These are phyloP conservation scores for Exophiala sideris DNA, from an alignment of 2,329 filamentous ascomycete species.

Conservation along the genomic window DNA sequence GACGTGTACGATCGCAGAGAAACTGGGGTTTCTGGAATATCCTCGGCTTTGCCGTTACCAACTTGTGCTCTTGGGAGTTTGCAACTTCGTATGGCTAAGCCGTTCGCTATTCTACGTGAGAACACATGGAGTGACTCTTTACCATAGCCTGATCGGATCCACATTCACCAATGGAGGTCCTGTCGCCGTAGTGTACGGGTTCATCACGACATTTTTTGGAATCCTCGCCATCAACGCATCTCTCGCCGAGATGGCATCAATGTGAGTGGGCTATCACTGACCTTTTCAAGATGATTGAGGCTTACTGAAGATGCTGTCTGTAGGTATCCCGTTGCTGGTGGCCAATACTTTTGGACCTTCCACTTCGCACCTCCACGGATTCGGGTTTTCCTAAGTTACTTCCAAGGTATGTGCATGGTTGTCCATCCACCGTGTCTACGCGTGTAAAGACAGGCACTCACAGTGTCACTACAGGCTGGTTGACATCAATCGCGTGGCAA, in stretches of 20 bases:
- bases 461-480: conserved; percentile 27
- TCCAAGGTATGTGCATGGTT: background rate
- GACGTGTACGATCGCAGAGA: background rate
- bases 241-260: conserved; percentile 1
- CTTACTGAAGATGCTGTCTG: background rate
- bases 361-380: conserved; percentile 16
- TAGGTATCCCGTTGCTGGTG: conserved; percentile 30
- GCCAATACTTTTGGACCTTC: conserved; percentile 28
- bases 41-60: background rate
- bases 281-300: too few relatives aligned
- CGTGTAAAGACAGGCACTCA: background rate
- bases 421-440: background rate
- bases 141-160: background rate
- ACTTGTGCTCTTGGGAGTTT: background rate
- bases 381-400: background rate
- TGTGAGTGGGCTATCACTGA: too few relatives aligned
- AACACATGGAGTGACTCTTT: background rate
- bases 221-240: background rate
- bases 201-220: conserved; percentile 27
- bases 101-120: background rate
- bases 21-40: background rate
- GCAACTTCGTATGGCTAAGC: background rate
- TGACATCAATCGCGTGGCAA: conserved; percentile 37
- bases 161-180: conserved; percentile 1
- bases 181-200: background rate